These are phyloP conservation scores for Salvia hispanica DNA, from an alignment of 257 asterid species.

Conservation along the genomic window DNA sequence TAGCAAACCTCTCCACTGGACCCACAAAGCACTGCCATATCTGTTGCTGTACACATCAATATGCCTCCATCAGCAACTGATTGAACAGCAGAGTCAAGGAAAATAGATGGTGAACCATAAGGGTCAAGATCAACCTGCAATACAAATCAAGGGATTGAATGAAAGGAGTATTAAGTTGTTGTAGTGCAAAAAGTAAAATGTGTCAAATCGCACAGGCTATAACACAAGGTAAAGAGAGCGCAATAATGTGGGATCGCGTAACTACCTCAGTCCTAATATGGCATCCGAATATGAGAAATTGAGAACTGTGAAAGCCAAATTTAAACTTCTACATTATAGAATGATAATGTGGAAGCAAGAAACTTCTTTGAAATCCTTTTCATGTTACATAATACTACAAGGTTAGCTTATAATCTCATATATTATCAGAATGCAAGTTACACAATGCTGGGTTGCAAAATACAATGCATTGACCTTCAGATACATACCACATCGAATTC, in stretches of 20 bases:
- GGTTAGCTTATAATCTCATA: neutral
- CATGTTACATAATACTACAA: neutral
- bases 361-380: neutral
- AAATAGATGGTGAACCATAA: slow-evolving; percentile 92
- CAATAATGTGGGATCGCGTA: neutral
- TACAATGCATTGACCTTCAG: slow-evolving; percentile 11
- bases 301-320: neutral
- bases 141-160: slow-evolving; percentile 17
- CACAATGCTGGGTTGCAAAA: neutral
- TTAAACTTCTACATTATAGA: neutral
- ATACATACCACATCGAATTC: slow-evolving; percentile 90
- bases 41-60: slow-evolving; percentile 97
- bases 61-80: slow-evolving; percentile 92
- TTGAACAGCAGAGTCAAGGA: slow-evolving; percentile 95
- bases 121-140: slow-evolving; percentile 99
- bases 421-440: slow-evolving; percentile 23
- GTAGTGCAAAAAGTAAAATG: slow-evolving; percentile 4
- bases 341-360: neutral
- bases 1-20: slow-evolving; percentile 97
- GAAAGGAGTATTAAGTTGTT: neutral
- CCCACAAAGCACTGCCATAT: slow-evolving; percentile 98
- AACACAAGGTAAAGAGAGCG: neutral
- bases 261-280: neutral
- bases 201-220: neutral
- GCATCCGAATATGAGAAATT: neutral